phyloP scores from a whole-genome alignment of 352 stramenopile species.

The Phytophthora ohioensis region DNA sequence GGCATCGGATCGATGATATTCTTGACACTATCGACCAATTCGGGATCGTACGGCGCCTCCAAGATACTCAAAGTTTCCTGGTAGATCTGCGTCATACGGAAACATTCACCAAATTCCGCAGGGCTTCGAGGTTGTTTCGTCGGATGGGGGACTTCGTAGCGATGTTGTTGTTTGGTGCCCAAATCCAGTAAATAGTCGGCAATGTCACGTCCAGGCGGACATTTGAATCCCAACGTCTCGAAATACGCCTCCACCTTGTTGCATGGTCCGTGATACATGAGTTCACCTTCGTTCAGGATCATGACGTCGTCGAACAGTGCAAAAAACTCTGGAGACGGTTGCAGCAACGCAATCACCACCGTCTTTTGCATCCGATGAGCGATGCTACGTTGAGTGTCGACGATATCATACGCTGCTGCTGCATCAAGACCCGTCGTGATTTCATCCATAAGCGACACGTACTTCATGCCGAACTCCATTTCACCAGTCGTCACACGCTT shows the following conservation, averaged over 20 bases:
- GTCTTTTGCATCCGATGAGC: slow-evolving; percentile 25
- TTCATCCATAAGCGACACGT: slow-evolving; percentile 19
- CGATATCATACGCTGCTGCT: slow-evolving; percentile 19
- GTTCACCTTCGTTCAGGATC: slow-evolving; percentile 25
- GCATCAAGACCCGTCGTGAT: slow-evolving; percentile 63
- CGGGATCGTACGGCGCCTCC: slow-evolving; percentile 18
- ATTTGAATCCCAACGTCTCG: slow-evolving; percentile 40
- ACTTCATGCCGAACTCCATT: slow-evolving; percentile 23
- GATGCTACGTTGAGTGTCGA: slow-evolving; percentile 21
- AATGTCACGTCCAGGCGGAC: slow-evolving; percentile 33
- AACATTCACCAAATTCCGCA: slow-evolving; percentile 45
- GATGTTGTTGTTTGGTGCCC: slow-evolving; percentile 40
- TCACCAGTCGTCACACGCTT: slow-evolving; percentile 20
- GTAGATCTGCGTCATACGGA: slow-evolving; percentile 33
- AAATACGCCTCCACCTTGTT: slow-evolving; percentile 44
- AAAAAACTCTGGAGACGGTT: slow-evolving; percentile 23
- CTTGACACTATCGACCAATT: slow-evolving; percentile 30
- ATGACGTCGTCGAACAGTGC: slow-evolving; percentile 26
- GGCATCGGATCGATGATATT: slow-evolving; percentile 41
- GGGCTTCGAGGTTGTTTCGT: slow-evolving; percentile 18
- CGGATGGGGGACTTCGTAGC: slow-evolving; percentile 13
- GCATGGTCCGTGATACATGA: slow-evolving; percentile 34
- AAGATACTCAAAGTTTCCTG: slow-evolving; percentile 12
- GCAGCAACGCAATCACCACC: slow-evolving; percentile 20
- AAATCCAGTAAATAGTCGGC: slow-evolving; percentile 47